These are phyloP conservation scores for Talaromyces adpressus DNA, from an alignment of 495 filamentous ascomycete species.

Conservation along the genomic window DNA sequence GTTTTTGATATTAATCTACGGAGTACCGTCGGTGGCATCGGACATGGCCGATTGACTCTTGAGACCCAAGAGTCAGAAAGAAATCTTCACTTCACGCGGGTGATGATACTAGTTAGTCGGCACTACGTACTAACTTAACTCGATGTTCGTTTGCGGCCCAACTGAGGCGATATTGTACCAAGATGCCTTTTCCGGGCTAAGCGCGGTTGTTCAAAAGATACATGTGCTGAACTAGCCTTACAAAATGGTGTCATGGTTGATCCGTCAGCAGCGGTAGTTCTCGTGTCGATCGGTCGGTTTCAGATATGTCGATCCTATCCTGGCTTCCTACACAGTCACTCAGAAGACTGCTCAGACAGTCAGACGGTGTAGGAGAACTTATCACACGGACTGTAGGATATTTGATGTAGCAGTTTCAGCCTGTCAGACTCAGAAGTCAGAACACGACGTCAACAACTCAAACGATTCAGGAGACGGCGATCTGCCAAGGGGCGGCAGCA, in stretches of 20 bases:
- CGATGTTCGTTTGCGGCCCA: background rate
- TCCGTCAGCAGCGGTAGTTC: background rate
- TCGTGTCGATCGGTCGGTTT: slow-evolving; percentile 1
- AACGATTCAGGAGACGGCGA: background rate
- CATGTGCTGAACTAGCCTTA: background rate
- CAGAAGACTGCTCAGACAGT: too few species aligned
- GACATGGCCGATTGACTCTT: background rate
- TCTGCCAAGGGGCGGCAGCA: background rate
- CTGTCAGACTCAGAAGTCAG: background rate
- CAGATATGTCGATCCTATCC: background rate
- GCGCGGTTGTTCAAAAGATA: background rate
- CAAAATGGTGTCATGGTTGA: background rate
- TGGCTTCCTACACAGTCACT: background rate
- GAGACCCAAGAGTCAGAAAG: background rate
- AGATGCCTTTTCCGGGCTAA: background rate
- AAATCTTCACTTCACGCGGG: background rate
- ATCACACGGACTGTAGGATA: background rate
- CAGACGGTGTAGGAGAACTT: background rate
- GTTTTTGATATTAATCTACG: background rate
- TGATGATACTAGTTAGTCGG: background rate
- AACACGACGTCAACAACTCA: background rate
- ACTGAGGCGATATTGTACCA: background rate
- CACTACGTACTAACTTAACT: background rate
- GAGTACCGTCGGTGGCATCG: background rate
- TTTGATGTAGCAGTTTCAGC: background rate